Evolutionary conservation across 768 basidiomycete genomes (phyloP).

Genomic region (Vararia minispora): DNA sequence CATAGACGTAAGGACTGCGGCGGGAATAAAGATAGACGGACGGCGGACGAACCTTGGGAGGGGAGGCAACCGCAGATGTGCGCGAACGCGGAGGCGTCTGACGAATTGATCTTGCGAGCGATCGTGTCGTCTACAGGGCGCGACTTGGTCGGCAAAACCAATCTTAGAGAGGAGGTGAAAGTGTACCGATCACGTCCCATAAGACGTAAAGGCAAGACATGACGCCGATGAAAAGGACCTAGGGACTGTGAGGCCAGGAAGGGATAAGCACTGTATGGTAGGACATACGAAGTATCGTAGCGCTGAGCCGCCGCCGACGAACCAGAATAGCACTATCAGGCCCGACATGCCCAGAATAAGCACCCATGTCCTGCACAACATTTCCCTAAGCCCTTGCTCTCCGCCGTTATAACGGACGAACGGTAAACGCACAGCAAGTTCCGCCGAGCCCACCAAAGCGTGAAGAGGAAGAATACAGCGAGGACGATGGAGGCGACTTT

Average conservation of each 20-base stretch:
- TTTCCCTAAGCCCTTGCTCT: not conserved
- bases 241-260: not conserved
- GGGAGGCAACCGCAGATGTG: slow-evolving; percentile 79
- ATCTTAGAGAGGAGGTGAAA: slow-evolving; percentile 3
- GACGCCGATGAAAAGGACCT: slow-evolving; percentile 76
- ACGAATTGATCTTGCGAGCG: slow-evolving; percentile 73
- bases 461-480: slow-evolving; percentile 78
- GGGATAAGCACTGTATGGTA: not conserved
- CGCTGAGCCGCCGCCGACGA: slow-evolving; percentile 62
- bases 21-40: slow-evolving; percentile 4
- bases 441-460: slow-evolving; percentile 77
- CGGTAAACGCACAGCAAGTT: slow-evolving; percentile 52
- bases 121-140: slow-evolving; percentile 62
- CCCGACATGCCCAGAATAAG: slow-evolving; percentile 73
- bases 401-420: not conserved
- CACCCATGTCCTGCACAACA: slow-evolving; percentile 51
- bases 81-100: slow-evolving; percentile 81
- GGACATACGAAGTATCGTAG: slow-evolving; percentile 63
- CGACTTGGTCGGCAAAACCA: too few species aligned
- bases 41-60: slow-evolving; percentile 46
- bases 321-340: slow-evolving; percentile 76
- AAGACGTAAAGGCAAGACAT: slow-evolving; percentile 85
- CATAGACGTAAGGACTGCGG: slow-evolving; percentile 5
- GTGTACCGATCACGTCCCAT: slow-evolving; percentile 77
- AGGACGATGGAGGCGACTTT: slow-evolving; percentile 75